Evolutionary conservation across 1,139 yeast genomes (phyloP), one percentile per base, ranked within the genome.

Genomic region (Suhomyces kunorum): DNA sequence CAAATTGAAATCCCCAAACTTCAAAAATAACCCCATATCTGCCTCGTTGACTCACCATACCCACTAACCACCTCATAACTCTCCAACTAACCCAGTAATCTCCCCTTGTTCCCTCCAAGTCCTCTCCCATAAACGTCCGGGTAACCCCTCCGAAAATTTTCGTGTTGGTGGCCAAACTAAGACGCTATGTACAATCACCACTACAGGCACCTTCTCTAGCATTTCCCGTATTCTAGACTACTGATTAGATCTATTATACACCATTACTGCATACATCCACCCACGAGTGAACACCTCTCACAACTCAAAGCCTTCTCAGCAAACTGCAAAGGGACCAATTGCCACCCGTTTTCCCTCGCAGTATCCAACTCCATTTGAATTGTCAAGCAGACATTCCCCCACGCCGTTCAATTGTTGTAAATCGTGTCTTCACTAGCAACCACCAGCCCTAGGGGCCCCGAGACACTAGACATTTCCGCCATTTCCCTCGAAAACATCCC

Each of bases 391-490:
- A 24, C 28, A 32, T 32, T 32, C 33, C 32, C 33, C 28, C 8
- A 20, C 36, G 24, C 25, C 17, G 17, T 25, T 19, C 30, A 18
- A 25, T 25, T 23, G 30, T 16, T 16, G 36, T 30, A 28, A 46
- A 54, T 45, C 62, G 68, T 63, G 68, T 51, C 66, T 56, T 61
- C 64, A 56, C 51, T 51, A 49, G 34, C 54, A 36, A 45, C 43
- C 34, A 52, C 50, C 34, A 60, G 68, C 68, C 69, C 69, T 49
- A 47, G 46, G 69, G 69, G 69, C 68, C 56, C 36, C 30, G 36
- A 33, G 38, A 32, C 31, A 40, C 34, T 32, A 15, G 43, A 39
- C 40, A 42, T 40, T 38, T 32, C 40, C 34, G 17, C 42, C 26
- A 23, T 34, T 18, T 25, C 39, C 31, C 38, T 39, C 29, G 38